Base-by-base conservation (phyloP, 1,284 basidiomycete genomes). In the Microbotryomycetes sp. region DNA sequence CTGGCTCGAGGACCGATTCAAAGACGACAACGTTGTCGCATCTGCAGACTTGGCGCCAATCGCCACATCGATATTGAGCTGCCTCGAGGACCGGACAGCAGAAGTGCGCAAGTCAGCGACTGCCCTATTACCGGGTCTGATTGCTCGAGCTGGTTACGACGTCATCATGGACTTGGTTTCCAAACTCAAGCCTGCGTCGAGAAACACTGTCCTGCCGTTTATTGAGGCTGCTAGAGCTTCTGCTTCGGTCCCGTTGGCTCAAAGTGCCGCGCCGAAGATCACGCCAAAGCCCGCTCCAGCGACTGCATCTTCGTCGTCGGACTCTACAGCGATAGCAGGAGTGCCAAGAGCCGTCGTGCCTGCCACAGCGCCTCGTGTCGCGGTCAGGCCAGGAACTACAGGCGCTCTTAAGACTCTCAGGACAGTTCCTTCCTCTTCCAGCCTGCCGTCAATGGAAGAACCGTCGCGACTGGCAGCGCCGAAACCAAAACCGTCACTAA, bases 101-200 rank as follows among this genome's bases (percentile, higher is more conserved):
- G 94, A 98, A 69, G 89, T 98, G 5, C 85, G 96, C 62, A 97
- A 97, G 76, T 86, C 84, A 11, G 91, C 93, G 1, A 86, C 89
- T 66, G 85, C 85, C 2, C 76, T 94, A 23, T 76, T 99, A 23
- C 91, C 92, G 0, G 79, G 80, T 52, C 78, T 99, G 55, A 86
- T 98, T 53, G 77, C 81, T 9, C 85, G 79, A 52, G 85, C 85
- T 24, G 92, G 96, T 1, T 91, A 84, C 73, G 89, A 93, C 68
- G 84, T 83, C 70, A 86, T 98, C 52, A 80, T 96, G 78, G 86
- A 89, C 52, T 86, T 92, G 75, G 88, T 91, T 3, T 85, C 82
- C 62, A 83, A 84, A 1, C 80, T 98, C 63, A 98, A 98, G 75
- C 87, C 94, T 18, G 96, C 96, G 0, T 96, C 93, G 13, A 85